Evolutionary conservation across 1,139 yeast genomes (phyloP).

Genomic region (Protomyces macrosporus): DNA sequence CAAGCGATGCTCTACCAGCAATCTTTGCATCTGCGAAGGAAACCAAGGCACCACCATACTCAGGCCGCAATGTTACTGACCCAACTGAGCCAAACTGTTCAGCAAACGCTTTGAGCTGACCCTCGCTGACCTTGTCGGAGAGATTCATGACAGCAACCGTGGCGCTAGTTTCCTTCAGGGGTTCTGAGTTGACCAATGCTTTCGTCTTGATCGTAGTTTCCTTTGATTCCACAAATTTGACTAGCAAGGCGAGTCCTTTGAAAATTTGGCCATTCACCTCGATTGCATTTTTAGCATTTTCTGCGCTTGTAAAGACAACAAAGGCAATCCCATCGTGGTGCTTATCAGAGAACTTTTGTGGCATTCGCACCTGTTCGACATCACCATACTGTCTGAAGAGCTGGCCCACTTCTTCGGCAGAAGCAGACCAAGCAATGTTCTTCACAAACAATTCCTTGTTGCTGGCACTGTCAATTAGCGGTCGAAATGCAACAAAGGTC

Average conservation of each 20-base stretch:
- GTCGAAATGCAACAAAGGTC: too few species aligned
- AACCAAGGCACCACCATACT: conserved; percentile 50
- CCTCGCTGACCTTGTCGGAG: conserved; percentile 35
- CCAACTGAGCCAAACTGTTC: conserved; percentile 41
- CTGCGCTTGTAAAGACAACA: neutral
- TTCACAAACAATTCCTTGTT: conserved; percentile 50
- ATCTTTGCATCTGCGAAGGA: conserved; percentile 46
- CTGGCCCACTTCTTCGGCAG: conserved; percentile 34
- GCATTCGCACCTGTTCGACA: conserved; percentile 52
- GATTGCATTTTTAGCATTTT: neutral
- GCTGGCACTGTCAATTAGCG: conserved; percentile 29
- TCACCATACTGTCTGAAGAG: conserved; percentile 45
- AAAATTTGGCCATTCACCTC: neutral
- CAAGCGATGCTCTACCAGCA: conserved; percentile 56
- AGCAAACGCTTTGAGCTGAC: conserved; percentile 38
- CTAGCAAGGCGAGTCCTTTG: conserved; percentile 29
- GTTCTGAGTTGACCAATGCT: neutral
- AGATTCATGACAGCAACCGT: conserved; percentile 35
- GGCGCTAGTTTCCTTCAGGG: neutral
- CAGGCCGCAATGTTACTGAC: conserved; percentile 48
- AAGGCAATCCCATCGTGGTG: conserved; percentile 23
- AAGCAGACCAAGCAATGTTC: conserved; percentile 47
- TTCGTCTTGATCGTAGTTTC: neutral
- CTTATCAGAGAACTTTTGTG: conserved; percentile 34
- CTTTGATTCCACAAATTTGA: neutral